Base-by-base conservation (phyloP, 345 rosid species). In the Lenwebbia sp. region DNA sequence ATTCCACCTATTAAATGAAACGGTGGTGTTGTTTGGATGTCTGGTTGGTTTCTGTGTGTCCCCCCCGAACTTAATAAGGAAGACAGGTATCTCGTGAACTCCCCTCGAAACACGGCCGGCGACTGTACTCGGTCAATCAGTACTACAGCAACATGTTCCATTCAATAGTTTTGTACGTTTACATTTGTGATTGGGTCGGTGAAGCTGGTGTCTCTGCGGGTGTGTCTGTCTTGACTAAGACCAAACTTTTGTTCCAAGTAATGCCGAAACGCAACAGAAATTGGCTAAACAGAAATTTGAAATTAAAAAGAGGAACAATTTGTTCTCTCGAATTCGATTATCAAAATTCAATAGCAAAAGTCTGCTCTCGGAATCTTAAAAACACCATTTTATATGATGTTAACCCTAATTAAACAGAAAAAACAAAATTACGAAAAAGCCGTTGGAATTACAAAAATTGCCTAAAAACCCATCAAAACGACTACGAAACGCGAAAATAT, bases 1-100 rank as follows among this genome's bases (percentile, higher is more conserved):
- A 92, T 93, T 88, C 83, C 83, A 60, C 85, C 86, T 86, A 70
- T 70, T 70, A 70, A 70, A 70, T 70, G 81, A 70, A 70, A 70
- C 81, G 81, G 81, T 70, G 81, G 81, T 70, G 47, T 70, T 70
- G 81, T 37, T 10, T 70, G 81, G 81, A 21, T 70, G 81, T 70
- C 78, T 65, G 44, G 78, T 65, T 65, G 78, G 78, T 33, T 65
- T 65, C 78, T 65, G 78, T 65, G 76, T 30, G 44, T 33, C 47
- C 81, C 81, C 54, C 81, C 47, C 47, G n/a, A n/a, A 70, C 81
- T 70, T 70, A 70, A 70, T 37, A 70, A 70, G 47, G 81, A 37
- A 47, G 81, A 47, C 81, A 70, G 81, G 13, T 4, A 70, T 70
- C 81, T 19, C 81, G 81, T 70, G 81, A 70, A 37, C 47, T 70